Base-by-base conservation (phyloP, 2,329 filamentous ascomycete genomes). In the Cordyceps cateniannulata region DNA sequence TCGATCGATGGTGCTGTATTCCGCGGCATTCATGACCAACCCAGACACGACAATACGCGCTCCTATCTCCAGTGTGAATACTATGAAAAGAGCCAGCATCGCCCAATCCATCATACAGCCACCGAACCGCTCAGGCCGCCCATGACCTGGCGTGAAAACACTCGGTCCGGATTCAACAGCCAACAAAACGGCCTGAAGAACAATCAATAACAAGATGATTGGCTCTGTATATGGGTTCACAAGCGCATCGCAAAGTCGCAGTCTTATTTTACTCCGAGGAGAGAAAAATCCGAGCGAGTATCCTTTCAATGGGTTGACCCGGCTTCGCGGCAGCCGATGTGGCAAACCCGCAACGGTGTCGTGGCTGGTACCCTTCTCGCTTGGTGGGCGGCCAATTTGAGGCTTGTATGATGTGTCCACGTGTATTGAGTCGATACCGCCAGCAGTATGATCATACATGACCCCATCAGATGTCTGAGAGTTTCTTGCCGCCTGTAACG, bases 11-110 rank as follows among this genome's bases (percentile, higher is more conserved):
- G 92, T 96, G 73, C 91, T 96, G 73, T 97, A 97, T 70, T 97
- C 93, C 9, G 85, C 79, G 1, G 95, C 90, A 70, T 99, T 99
- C 65, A 96, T 79, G 35, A 99, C 81, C 67, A 99, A 89, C 0
- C 95, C 96, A 0, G 95, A 99, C 0, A 99, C 96, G 63, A 99
- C 88, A 47, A 93, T 87, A 60, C 93, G 89, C 63, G 90, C 86
- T 60, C 88, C 77, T 40, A 96, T 82, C 73, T 99, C 96, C 24
- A 96, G 69, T 0, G 93, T 96, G 71, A 98, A 99, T 54, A 99
- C 83, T 62, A 89, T 79, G 72, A 99, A 99, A 6, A 99, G 84
- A 2, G 75, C 85, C 49, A 98, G 80, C 61, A 98, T 84, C 25
- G 88, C 86, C 80, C 87, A 96, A 72, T 97, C 91, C 63, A 91